phyloP scores from a whole-genome alignment of 176 grass and related monocot species.

The Cenchrus americanus region DNA sequence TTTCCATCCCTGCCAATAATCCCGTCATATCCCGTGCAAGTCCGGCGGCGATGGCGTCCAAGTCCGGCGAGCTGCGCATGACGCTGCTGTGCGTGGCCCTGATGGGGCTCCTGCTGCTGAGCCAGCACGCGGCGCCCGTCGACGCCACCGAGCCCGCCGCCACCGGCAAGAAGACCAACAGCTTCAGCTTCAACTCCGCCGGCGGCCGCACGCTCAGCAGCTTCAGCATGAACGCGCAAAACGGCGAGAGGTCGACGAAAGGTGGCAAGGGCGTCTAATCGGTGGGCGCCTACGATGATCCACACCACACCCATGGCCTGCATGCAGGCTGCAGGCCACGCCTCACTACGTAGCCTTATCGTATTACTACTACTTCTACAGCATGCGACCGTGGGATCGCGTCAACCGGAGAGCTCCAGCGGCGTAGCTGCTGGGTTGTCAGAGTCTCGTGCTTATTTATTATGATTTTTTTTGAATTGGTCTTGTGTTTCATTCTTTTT shows the following conservation, averaged over 20 bases:
- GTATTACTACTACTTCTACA: not conserved
- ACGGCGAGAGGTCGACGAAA: not conserved
- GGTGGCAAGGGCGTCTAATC: slow-evolving; percentile 10
- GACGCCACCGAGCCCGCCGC: not conserved
- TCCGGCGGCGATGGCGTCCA: slow-evolving; percentile 38
- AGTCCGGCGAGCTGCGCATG: slow-evolving; percentile 53
- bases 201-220: slow-evolving; percentile 31
- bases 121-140: slow-evolving; percentile 37
- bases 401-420: slow-evolving; percentile 24
- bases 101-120: slow-evolving; percentile 46
- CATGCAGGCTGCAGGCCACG: too few species aligned
- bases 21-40: not conserved
- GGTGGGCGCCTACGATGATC: not conserved
- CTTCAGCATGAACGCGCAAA: slow-evolving; percentile 47
- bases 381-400: not conserved
- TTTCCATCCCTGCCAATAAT: not conserved
- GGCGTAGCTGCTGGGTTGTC: not conserved
- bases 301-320: not conserved
- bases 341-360: not conserved
- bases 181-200: slow-evolving; percentile 48
- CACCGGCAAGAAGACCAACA: not conserved
- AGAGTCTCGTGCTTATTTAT: not conserved
- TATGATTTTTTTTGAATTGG: not conserved
- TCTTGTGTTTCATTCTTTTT: not conserved
- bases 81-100: slow-evolving; percentile 47